A percentile compares a stretch with the other conserved stretches of the same genome.
These are phyloP conservation scores for Actinomortierella wolfii DNA, from an alignment of 371 early-diverging fungal genomes.

Conservation along the genomic window DNA sequence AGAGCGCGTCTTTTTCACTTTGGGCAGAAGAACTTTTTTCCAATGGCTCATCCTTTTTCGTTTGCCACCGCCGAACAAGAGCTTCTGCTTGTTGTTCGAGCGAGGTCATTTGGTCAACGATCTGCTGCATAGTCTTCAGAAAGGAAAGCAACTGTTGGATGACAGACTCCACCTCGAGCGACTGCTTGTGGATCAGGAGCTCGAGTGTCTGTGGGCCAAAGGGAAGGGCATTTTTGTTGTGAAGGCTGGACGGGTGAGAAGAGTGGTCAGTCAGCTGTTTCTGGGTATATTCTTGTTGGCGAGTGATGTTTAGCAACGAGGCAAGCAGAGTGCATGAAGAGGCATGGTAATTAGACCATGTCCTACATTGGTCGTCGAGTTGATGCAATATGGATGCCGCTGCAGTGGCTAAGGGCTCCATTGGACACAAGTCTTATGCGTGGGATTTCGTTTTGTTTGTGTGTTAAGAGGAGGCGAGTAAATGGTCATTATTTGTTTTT, in stretches of 20 bases:
- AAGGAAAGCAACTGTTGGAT: slow-evolving; percentile 28
- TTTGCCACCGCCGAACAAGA: slow-evolving; percentile 12
- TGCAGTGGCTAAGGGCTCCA: too few species aligned
- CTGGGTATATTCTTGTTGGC: slow-evolving; percentile 38
- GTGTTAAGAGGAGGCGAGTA: too few species aligned
- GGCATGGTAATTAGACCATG: slow-evolving; percentile 38
- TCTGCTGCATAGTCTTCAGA: slow-evolving; percentile 19
- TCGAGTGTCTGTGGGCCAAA: slow-evolving; percentile 17
- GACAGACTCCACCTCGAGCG: slow-evolving; percentile 31
- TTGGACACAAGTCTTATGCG: too few species aligned
- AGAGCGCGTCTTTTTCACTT: slow-evolving; percentile 1
- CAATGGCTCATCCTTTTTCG: too few species aligned
- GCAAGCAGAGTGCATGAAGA: slow-evolving; percentile 38
- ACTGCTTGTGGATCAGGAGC: slow-evolving; percentile 32
- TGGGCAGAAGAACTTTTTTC: too few species aligned
- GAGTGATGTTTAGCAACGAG: slow-evolving; percentile 36
- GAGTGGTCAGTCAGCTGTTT: slow-evolving; percentile 3
- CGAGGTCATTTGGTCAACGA: slow-evolving; percentile 20
- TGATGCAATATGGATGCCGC: slow-evolving; percentile 21
- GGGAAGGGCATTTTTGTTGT: not conserved
- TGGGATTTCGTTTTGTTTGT: too few species aligned
- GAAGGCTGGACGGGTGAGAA: slow-evolving; percentile 1
- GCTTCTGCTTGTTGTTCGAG: slow-evolving; percentile 33
- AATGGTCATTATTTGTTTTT: too few species aligned
- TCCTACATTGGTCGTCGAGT: slow-evolving; percentile 37